These are phyloP conservation scores for Botrytis hyacinthi DNA, from an alignment of 2,329 filamentous ascomycete genomes.

Conservation along the genomic window DNA sequence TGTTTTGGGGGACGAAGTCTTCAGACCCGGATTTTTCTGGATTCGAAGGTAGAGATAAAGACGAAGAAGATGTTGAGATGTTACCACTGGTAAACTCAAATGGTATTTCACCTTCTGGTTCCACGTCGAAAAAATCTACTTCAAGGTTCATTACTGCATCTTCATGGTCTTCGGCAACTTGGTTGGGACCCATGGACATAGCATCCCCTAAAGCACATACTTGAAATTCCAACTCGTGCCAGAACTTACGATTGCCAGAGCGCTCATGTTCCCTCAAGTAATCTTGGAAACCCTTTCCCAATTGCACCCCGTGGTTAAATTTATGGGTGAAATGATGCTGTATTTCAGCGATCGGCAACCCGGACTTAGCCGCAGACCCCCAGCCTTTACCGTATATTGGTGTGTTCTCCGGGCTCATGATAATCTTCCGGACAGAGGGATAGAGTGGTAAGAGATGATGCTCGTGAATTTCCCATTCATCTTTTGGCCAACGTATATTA, in stretches of 20 bases:
- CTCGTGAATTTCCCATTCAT: neutral
- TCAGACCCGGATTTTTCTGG: neutral
- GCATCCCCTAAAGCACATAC: neutral
- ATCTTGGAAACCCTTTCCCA: neutral
- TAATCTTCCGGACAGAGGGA: neutral
- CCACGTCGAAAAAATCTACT: neutral
- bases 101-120: neutral
- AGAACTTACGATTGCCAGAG: neutral
- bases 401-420: neutral
- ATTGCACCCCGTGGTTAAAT: neutral
- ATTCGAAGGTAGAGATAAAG: neutral
- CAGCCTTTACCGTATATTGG: neutral
- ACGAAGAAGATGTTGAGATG: neutral
- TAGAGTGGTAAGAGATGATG: neutral
- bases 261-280: fast-evolving
- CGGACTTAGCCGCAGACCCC: fast-evolving
- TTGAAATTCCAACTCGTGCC: neutral
- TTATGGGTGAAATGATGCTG: neutral
- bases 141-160: fast-evolving
- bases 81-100: neutral
- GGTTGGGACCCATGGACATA: neutral
- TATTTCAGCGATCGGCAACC: neutral
- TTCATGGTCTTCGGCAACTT: neutral
- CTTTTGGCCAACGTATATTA: neutral
- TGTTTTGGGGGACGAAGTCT: neutral